These are phyloP conservation scores for Neolentinus lepideus DNA, from an alignment of 1,284 basidiomycete species.

Conservation along the genomic window DNA sequence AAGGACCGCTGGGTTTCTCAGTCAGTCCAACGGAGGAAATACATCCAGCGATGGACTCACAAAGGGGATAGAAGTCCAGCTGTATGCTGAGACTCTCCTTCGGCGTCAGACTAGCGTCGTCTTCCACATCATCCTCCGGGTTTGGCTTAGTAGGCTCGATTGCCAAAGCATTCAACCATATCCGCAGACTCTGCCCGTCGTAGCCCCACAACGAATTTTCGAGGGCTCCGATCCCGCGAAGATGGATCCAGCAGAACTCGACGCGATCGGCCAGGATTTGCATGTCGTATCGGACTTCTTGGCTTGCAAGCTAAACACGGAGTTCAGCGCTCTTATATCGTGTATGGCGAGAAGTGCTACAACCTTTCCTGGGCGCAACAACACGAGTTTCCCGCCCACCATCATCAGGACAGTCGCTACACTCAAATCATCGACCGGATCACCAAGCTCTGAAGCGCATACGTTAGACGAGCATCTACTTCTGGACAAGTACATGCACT, in stretches of 20 bases:
- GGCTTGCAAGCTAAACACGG: conserved; percentile 56
- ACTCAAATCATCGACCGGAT: conserved; percentile 89
- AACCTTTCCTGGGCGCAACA: conserved; percentile 81
- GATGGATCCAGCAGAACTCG: conserved; percentile 98
- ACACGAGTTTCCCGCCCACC: conserved; percentile 87
- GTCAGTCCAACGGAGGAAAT: conserved; percentile 1
- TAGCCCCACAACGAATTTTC: conserved; percentile 99
- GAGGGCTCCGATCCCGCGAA: conserved; percentile 85
- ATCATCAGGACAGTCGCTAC: conserved; percentile 96
- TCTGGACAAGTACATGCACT: conserved; percentile 20
- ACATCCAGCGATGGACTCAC: conserved; percentile 41
- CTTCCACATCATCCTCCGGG: conserved; percentile 27
- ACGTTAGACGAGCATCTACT: background rate
- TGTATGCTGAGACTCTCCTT: conserved; percentile 90
- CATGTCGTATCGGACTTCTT: conserved; percentile 96
- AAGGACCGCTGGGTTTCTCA: conserved; percentile 89
- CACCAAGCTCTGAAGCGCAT: conserved; percentile 67
- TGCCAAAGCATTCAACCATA: conserved; percentile 94
- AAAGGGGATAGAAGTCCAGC: conserved; percentile 93
- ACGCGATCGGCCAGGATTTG: conserved; percentile 94
- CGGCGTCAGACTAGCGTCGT: conserved; percentile 54
- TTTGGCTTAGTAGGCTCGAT: conserved; percentile 50
- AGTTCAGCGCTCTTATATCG: conserved; percentile 5
- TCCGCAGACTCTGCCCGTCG: conserved; percentile 82
- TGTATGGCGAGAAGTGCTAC: conserved; percentile 3